These are phyloP conservation scores for Pugionium cornutum DNA, from an alignment of 345 rosid genomes.

Conservation along the genomic window DNA sequence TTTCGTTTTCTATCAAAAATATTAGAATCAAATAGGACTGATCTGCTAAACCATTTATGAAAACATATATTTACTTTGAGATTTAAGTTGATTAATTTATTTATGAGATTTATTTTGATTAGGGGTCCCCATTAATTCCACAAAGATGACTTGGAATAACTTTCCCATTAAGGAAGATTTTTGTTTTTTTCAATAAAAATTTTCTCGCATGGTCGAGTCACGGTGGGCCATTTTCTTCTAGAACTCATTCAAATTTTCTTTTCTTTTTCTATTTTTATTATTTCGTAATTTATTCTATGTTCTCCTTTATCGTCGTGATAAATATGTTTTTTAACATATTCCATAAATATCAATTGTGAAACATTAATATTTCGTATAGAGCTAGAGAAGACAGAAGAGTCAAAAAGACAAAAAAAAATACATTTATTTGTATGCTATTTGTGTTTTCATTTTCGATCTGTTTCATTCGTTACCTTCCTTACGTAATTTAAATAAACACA, in stretches of 20 bases:
- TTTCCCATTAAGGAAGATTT: slow-evolving; percentile 36
- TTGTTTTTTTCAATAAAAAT: background rate
- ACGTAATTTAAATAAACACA: no score
- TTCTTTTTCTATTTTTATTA: background rate
- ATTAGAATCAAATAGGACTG: background rate
- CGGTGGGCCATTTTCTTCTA: slow-evolving; percentile 29
- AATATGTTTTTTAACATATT: no score
- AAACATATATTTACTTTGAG: background rate
- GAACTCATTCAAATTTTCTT: slow-evolving; percentile 1
- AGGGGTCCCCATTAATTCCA: slow-evolving; percentile 27
- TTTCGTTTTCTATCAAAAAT: slow-evolving; percentile 2
- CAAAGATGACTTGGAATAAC: slow-evolving; percentile 34
- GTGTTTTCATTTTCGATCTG: no score
- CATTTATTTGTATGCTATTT: no score
- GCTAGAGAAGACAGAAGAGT: no score
- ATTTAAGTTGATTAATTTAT: slow-evolving; percentile 7
- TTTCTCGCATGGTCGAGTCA: slow-evolving; percentile 21
- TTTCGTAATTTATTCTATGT: background rate
- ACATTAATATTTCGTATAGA: no score
- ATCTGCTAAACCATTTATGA: background rate
- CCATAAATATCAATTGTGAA: no score
- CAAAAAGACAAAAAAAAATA: no score
- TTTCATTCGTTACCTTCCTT: no score
- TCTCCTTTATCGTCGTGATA: background rate
- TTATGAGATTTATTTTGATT: slow-evolving; percentile 7